A percentile compares a stretch with the other conserved stretches of the same genome.
Evolutionary conservation across 2,329 filamentous ascomycete genomes (phyloP).

Genomic region (Aspergillus udagawae): DNA sequence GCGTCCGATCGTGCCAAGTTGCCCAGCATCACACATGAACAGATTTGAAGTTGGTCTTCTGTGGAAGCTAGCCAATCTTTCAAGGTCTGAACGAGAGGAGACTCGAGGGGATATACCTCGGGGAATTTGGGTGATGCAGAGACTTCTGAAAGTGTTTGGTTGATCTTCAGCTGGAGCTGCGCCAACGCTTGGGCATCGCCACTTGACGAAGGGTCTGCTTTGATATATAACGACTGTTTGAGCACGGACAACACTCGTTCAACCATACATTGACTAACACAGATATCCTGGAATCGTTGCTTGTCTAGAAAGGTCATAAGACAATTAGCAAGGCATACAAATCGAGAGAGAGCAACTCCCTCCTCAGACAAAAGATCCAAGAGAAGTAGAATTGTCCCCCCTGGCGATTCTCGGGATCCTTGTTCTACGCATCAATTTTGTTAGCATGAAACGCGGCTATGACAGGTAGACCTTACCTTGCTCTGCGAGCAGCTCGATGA

Average conservation of each 20-base stretch:
- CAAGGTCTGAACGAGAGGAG: slow-evolving; percentile 32
- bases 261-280: slow-evolving; percentile 31
- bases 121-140: slow-evolving; percentile 37
- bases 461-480: slow-evolving; percentile 28
- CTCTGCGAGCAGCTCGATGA: slow-evolving; percentile 37
- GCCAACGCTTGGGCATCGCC: slow-evolving; percentile 34
- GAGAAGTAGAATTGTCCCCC: slow-evolving; percentile 33
- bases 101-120: slow-evolving; percentile 36
- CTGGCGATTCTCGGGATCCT: slow-evolving; percentile 31
- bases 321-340: slow-evolving; percentile 28
- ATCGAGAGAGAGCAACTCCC: slow-evolving; percentile 26
- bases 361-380: slow-evolving; percentile 29
- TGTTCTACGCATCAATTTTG: slow-evolving; percentile 23
- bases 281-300: slow-evolving; percentile 36
- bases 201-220: slow-evolving; percentile 20
- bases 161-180: slow-evolving; percentile 36
- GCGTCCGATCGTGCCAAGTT: slow-evolving; percentile 45
- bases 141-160: slow-evolving; percentile 39
- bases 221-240: slow-evolving; percentile 25
- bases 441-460: not conserved
- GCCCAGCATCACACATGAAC: slow-evolving; percentile 46
- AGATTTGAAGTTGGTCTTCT: slow-evolving; percentile 44
- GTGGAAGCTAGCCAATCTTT: slow-evolving; percentile 37
- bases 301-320: slow-evolving; percentile 34
- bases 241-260: slow-evolving; percentile 32